These are phyloP conservation scores for Nicotiana attenuata DNA, from an alignment of 257 asterid species.

Conservation along the genomic window DNA sequence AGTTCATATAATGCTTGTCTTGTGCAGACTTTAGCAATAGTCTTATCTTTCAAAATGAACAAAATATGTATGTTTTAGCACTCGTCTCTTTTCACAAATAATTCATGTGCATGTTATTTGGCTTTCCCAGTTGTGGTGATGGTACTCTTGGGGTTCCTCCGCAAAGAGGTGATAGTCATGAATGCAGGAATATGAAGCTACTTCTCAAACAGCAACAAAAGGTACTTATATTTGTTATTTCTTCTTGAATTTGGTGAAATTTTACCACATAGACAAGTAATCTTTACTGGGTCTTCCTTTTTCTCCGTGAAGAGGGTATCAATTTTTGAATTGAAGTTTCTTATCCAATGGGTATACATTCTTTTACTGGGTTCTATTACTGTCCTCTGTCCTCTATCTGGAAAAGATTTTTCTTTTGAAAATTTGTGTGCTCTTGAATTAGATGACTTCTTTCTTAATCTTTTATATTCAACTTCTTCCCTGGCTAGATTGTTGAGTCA, in stretches of 20 bases:
- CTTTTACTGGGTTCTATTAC: background rate
- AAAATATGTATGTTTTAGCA: background rate
- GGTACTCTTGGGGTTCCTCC: conserved; percentile 87
- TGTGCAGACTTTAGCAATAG: background rate
- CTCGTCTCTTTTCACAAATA: background rate
- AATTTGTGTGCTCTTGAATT: background rate
- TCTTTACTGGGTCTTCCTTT: background rate
- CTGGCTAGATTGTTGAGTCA: background rate
- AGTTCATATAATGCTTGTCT: background rate
- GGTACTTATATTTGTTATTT: conserved; percentile 41
- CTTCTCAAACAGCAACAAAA: conserved; percentile 88
- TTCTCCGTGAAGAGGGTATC: background rate
- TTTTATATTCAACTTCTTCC: background rate
- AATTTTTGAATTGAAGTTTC: background rate
- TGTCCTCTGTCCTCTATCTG: background rate
- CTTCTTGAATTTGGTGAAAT: conserved; percentile 2
- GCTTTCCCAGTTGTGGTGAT: conserved; percentile 82
- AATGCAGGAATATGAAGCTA: conserved; percentile 98
- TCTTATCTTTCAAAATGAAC: background rate
- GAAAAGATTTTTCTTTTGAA: background rate
- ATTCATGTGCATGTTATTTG: conserved; percentile 12
- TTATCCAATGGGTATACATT: background rate
- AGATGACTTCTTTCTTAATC: background rate
- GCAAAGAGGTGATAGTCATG: conserved; percentile 91
- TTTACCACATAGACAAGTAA: background rate